Evolutionary conservation across 208 protist genomes (phyloP).

Genomic region (Crithidia thermophila): DNA sequence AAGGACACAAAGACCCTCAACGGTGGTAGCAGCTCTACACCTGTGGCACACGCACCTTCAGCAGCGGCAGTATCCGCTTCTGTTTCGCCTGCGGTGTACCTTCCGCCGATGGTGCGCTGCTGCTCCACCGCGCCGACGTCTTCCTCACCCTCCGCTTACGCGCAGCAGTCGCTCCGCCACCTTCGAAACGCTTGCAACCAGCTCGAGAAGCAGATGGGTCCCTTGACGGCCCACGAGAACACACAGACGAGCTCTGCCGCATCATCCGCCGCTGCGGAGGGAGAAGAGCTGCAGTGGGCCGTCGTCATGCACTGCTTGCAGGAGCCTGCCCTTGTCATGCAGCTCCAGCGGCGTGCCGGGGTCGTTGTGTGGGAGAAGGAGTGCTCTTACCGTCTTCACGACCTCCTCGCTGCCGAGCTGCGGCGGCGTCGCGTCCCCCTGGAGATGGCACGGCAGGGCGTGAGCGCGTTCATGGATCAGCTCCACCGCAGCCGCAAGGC

Average conservation of each 20-base stretch:
- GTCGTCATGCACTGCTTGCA: constrained; percentile 7
- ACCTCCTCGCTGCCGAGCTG: constrained; percentile 22
- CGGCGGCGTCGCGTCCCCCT: constrained; percentile 7
- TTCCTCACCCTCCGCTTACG: not conserved
- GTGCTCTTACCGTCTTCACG: constrained; percentile 3
- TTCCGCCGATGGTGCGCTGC: constrained; percentile 7
- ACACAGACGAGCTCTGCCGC: too few relatives aligned
- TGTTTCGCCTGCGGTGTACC: not conserved
- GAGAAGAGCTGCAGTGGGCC: constrained; percentile 6
- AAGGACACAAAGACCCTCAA: too few relatives aligned
- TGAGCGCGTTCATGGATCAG: constrained; percentile 1
- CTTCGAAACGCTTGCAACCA: not conserved
- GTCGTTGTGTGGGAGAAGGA: constrained; percentile 17
- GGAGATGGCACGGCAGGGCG: not conserved
- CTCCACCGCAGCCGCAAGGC: not conserved
- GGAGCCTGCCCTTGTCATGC: not conserved
- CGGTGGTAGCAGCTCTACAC: too few relatives aligned
- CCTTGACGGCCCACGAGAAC: not conserved
- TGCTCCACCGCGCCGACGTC: not conserved
- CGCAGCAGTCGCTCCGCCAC: not conserved
- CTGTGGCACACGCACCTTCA: not conserved
- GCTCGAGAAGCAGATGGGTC: not conserved
- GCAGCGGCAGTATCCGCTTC: not conserved
- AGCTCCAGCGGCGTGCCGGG: constrained; percentile 23
- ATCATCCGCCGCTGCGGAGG: not conserved